These are phyloP conservation scores for Akanthomyces lecanii DNA, from an alignment of 2,329 filamentous ascomycete genomes.

Conservation along the genomic window DNA sequence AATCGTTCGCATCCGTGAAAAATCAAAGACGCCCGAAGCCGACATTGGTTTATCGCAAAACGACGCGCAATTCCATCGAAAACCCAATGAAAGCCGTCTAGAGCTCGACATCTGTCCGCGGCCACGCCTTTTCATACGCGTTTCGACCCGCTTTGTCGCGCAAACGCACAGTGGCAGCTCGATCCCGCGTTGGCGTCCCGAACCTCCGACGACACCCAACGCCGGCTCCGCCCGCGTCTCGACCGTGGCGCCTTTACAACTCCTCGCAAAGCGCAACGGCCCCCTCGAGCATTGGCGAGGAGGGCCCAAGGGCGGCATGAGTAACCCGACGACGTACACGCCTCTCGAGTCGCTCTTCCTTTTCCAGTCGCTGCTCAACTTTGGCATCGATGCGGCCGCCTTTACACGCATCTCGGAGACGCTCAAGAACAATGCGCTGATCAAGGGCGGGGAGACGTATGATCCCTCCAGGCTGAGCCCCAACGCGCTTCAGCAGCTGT, in stretches of 20 bases:
- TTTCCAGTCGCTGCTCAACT: conserved; percentile 70
- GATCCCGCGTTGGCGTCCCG: conserved; percentile 7
- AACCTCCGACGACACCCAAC: neutral
- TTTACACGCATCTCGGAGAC: conserved; percentile 71
- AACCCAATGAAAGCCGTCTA: conserved; percentile 5
- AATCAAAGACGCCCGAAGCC: neutral
- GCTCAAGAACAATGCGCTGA: conserved; percentile 67
- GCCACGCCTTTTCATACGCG: conserved; percentile 5
- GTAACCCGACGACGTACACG: conserved; percentile 63
- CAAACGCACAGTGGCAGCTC: neutral
- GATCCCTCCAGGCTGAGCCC: conserved; percentile 70
- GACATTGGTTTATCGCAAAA: neutral
- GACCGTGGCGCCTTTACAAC: conserved; percentile 54
- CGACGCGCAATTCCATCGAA: conserved; percentile 7
- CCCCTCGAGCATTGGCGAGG: conserved; percentile 55
- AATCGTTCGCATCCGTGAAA: conserved; percentile 10
- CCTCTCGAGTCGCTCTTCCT: conserved; percentile 81
- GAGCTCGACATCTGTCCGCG: neutral
- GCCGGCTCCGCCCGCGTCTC: neutral
- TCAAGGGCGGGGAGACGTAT: conserved; percentile 67
- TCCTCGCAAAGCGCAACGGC: conserved; percentile 48
- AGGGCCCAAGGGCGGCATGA: conserved; percentile 50
- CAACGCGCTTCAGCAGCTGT: conserved; percentile 74
- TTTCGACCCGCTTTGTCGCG: neutral
- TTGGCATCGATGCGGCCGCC: conserved; percentile 60